These are phyloP conservation scores for Melanogaster broomeanus DNA, from an alignment of 768 basidiomycete species.

Conservation along the genomic window DNA sequence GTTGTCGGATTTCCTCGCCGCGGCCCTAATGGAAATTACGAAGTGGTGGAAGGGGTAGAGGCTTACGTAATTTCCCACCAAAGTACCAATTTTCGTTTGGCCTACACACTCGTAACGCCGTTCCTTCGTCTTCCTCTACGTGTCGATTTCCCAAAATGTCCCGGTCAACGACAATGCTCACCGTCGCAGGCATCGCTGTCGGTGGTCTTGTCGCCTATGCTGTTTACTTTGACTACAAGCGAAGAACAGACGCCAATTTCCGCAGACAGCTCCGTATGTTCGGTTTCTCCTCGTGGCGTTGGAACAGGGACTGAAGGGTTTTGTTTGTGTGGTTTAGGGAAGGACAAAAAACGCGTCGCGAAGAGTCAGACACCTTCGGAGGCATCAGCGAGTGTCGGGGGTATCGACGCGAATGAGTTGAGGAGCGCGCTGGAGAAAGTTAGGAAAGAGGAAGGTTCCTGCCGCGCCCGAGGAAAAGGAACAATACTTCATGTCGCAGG, in stretches of 20 bases:
- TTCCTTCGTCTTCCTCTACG: slow-evolving; percentile 15
- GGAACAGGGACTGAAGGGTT: not conserved
- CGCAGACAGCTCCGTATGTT: slow-evolving; percentile 83
- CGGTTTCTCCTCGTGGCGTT: not conserved
- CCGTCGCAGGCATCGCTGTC: slow-evolving; percentile 48
- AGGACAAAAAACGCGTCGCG: slow-evolving; percentile 88
- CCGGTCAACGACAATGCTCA: slow-evolving; percentile 40
- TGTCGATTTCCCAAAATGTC: slow-evolving; percentile 16
- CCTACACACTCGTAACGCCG: slow-evolving; percentile 8
- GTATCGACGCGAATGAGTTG: slow-evolving; percentile 54
- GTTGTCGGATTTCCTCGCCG: too few relatives aligned
- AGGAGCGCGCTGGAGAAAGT: slow-evolving; percentile 64
- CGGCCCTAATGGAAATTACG: too few relatives aligned
- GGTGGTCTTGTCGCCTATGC: slow-evolving; percentile 75
- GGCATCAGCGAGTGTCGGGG: slow-evolving; percentile 20
- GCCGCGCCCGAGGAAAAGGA: slow-evolving; percentile 76
- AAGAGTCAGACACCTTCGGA: slow-evolving; percentile 58
- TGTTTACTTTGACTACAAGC: slow-evolving; percentile 92
- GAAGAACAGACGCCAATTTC: slow-evolving; percentile 85
- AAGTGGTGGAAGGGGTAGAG: too few relatives aligned
- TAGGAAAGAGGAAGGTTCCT: slow-evolving; percentile 69
- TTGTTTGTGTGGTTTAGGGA: slow-evolving; percentile 50
- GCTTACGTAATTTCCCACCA: slow-evolving; percentile 25
- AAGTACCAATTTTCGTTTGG: slow-evolving; percentile 8
- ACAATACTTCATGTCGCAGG: slow-evolving; percentile 88